phyloP scores from a whole-genome alignment of 495 filamentous ascomycete genomes.

The Saxophila tyrrhenica region DNA sequence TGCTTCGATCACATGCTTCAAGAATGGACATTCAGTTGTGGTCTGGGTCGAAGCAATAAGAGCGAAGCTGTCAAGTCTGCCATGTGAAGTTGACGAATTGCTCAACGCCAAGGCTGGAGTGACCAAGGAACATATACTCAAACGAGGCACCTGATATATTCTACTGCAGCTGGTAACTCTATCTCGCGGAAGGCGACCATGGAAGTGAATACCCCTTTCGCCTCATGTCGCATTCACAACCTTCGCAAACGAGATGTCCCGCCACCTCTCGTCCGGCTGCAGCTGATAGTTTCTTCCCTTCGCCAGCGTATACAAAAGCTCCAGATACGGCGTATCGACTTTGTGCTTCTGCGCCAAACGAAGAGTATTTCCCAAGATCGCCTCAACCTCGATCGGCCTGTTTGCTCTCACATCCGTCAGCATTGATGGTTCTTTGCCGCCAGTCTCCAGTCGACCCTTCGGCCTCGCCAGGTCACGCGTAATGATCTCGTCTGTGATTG shows the following conservation, averaged over 20 bases:
- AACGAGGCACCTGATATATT: too few relatives aligned
- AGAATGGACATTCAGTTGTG: too few relatives aligned
- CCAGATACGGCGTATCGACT: conserved; percentile 34
- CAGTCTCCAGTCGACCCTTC: conserved; percentile 24
- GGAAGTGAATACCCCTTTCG: too few relatives aligned
- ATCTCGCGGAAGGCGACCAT: too few relatives aligned
- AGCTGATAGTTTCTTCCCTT: conserved; percentile 21
- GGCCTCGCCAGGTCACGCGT: conserved; percentile 32
- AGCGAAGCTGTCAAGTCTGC: too few relatives aligned
- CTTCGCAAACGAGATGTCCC: conserved; percentile 1
- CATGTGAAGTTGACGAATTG: too few relatives aligned
- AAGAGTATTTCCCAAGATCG: conserved; percentile 42
- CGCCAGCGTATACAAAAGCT: conserved; percentile 25
- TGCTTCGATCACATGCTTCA: too few relatives aligned
- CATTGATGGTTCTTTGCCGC: conserved; percentile 39
- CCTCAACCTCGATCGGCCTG: conserved; percentile 39
- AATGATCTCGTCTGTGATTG: conserved; percentile 33
- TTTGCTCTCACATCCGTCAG: conserved; percentile 34
- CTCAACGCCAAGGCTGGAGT: too few relatives aligned
- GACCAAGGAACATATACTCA: too few relatives aligned
- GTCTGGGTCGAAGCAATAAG: too few relatives aligned
- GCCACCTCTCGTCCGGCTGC: neutral
- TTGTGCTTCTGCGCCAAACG: conserved; percentile 34
- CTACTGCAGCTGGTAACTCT: too few relatives aligned
- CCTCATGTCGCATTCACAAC: neutral